Evolutionary conservation across 805 yeast genomes (phyloP).

Genomic region (Sungouiella blattae): DNA sequence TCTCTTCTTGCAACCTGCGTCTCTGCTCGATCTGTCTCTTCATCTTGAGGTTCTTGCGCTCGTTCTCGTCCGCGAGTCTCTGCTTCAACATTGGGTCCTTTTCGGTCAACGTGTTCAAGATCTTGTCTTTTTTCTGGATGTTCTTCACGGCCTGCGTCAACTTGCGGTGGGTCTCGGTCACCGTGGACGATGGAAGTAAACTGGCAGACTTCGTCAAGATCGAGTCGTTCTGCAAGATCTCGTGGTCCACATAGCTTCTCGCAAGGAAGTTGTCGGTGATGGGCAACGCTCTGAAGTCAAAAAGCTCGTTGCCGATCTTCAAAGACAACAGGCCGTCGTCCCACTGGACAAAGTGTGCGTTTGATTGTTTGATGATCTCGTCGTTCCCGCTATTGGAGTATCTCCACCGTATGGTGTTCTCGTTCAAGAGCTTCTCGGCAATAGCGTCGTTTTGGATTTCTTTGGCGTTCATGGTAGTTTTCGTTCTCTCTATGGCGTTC

Average conservation of each 20-base stretch:
- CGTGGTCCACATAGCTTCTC: slow-evolving; percentile 66
- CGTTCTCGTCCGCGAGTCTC: slow-evolving; percentile 63
- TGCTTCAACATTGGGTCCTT: slow-evolving; percentile 71
- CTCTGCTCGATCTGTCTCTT: slow-evolving; percentile 65
- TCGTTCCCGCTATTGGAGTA: slow-evolving; percentile 71
- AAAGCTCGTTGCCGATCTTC: slow-evolving; percentile 82
- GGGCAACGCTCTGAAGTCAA: slow-evolving; percentile 68
- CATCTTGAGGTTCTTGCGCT: slow-evolving; percentile 51
- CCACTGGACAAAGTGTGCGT: slow-evolving; percentile 90
- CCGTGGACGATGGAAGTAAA: slow-evolving; percentile 88
- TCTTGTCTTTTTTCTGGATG: slow-evolving; percentile 45
- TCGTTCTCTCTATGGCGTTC: slow-evolving; percentile 28
- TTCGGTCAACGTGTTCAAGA: slow-evolving; percentile 51
- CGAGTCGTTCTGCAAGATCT: slow-evolving; percentile 67
- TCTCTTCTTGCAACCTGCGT: slow-evolving; percentile 56
- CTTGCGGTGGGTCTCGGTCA: slow-evolving; percentile 75
- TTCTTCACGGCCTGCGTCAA: slow-evolving; percentile 67
- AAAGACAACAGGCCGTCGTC: slow-evolving; percentile 86
- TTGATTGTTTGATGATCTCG: slow-evolving; percentile 79
- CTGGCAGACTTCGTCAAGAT: slow-evolving; percentile 61
- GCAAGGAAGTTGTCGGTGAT: slow-evolving; percentile 70
- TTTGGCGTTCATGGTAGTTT: slow-evolving; percentile 31
- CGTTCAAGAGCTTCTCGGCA: slow-evolving; percentile 66
- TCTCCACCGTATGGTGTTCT: slow-evolving; percentile 92
- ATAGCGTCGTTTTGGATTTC: slow-evolving; percentile 45